Base-by-base conservation (phyloP, 495 filamentous ascomycete genomes). In the Hypoxylon subgilvum region DNA sequence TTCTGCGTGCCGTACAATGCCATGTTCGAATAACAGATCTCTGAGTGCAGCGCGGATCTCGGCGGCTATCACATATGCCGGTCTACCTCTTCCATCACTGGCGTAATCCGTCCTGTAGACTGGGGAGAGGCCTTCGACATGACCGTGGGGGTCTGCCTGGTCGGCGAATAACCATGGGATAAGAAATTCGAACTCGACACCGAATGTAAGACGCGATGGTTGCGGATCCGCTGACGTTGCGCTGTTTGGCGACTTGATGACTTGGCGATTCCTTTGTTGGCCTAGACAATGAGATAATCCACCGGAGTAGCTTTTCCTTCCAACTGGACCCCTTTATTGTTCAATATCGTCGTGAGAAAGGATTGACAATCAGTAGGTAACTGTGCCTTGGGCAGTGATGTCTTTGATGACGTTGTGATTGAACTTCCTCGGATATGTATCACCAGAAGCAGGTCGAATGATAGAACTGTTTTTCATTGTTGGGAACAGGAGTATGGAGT, bases 111-210 rank as follows among this genome's bases (percentile, higher is more conserved):
- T 2, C 14, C 23, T 46, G 12, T 45, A 44, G 4, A 49, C 27
- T 8, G 56, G 61, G 0, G 61, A 14, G 2, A 68, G 8, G 6
- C 40, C 63, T 4, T 58, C 9, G 1, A 59, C 31, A 9, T 47
- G 0, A 2, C 0, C 42, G 8, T 45, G 44, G 7, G 40, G 51
- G 7, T 66, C 66, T 0, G 17, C 0, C 0, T n/a, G 19, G 1
- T n/a, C 10, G 0, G 17, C 4, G 6, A 0, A 6, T 2, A 70
- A 8, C n/a, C 21, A 61, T 0, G 67, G 54, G 2, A 72, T 14
- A 1, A 63, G 10, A 18, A 74, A 74, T 40, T 74, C 71, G 0
- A 71, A 18, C 17, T 74, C 69, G 6, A 74, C 55, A 0, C 71
- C 69, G 17, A 72, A 74, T 0, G 67, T 71, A 6, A 56, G 45